A percentile compares a stretch with the other conserved stretches of the same genome.
Evolutionary conservation across 2,329 filamentous ascomycete genomes (phyloP).

Genomic region (Gaeumannomyces sp.): DNA sequence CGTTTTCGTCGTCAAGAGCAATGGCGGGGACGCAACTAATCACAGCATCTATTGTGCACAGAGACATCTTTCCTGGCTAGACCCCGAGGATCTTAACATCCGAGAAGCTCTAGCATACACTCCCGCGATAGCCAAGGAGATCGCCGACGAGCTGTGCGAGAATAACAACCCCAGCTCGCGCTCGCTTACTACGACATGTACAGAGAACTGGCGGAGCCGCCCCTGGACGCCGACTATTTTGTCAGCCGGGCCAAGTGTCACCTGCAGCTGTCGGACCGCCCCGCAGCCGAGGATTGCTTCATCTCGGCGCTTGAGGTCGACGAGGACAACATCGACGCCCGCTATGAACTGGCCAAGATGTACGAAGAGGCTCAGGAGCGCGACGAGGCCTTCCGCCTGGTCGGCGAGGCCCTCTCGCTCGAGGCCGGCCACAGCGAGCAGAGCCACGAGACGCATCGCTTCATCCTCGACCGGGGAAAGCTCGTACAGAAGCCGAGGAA

Average conservation of each 20-base stretch:
- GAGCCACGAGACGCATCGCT: slow-evolving; percentile 12
- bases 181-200: slow-evolving; percentile 52
- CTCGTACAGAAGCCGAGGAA: slow-evolving; percentile 17
- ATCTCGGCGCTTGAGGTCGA: slow-evolving; percentile 68
- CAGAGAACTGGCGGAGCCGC: slow-evolving; percentile 36
- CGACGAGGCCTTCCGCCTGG: slow-evolving; percentile 70
- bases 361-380: slow-evolving; percentile 70
- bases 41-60: background rate
- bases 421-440: slow-evolving; percentile 36
- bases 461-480: slow-evolving; percentile 17
- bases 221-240: slow-evolving; percentile 41
- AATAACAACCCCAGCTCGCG: slow-evolving; percentile 32
- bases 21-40: background rate
- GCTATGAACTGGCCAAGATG: slow-evolving; percentile 74
- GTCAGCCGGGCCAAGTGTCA: slow-evolving; percentile 63
- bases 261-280: slow-evolving; percentile 53
- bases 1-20: background rate
- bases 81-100: slow-evolving; percentile 51
- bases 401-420: slow-evolving; percentile 67
- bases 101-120: slow-evolving; percentile 55
- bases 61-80: slow-evolving; percentile 63
- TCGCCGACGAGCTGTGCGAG: slow-evolving; percentile 42
- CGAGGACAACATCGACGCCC: slow-evolving; percentile 65
- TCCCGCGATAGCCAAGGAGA: slow-evolving; percentile 71
- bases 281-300: slow-evolving; percentile 72